phyloP scores from a whole-genome alignment of 2,329 filamentous ascomycete species.

The Ceratocystis eucalypticola region DNA sequence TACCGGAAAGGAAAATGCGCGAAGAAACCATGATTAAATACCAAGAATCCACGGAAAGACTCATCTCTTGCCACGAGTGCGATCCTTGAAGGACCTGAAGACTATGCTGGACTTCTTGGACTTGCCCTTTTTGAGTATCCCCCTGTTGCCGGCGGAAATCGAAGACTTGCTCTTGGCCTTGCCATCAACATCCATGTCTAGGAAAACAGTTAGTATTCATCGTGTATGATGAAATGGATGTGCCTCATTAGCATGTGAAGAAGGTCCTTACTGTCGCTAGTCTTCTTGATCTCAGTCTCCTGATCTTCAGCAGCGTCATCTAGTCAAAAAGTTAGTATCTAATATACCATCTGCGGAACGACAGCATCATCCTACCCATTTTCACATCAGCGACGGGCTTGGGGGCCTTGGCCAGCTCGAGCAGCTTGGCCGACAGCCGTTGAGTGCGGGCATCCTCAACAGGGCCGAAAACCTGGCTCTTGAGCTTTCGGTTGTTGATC shows the following conservation, averaged over 20 bases:
- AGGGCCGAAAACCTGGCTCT: constrained; percentile 71
- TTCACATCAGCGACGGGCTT: constrained; percentile 46
- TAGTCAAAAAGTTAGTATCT: constrained; percentile 3
- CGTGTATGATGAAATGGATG: neutral
- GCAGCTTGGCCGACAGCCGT: constrained; percentile 71
- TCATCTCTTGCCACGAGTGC: constrained; percentile 17
- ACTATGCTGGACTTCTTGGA: constrained; percentile 44
- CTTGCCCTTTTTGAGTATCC: constrained; percentile 44
- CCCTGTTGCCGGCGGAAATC: constrained; percentile 32
- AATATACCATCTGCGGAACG: neutral
- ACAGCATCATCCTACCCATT: constrained; percentile 28
- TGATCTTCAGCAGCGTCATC: constrained; percentile 12
- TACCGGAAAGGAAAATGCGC: neutral
- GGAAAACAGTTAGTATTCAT: neutral
- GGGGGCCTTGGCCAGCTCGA: constrained; percentile 65
- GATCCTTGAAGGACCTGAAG: constrained; percentile 44
- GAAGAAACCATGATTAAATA: neutral
- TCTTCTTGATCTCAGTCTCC: constrained; percentile 13
- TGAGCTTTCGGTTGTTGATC: constrained; percentile 68
- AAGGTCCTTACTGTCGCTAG: constrained; percentile 7
- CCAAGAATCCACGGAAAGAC: neutral
- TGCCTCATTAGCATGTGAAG: neutral
- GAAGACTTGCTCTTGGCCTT: constrained; percentile 27
- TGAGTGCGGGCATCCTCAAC: constrained; percentile 65
- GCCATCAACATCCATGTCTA: constrained; percentile 46